These are phyloP conservation scores for Zygosaccharomyces rouxii DNA, from an alignment of 805 yeast species.

Conservation along the genomic window DNA sequence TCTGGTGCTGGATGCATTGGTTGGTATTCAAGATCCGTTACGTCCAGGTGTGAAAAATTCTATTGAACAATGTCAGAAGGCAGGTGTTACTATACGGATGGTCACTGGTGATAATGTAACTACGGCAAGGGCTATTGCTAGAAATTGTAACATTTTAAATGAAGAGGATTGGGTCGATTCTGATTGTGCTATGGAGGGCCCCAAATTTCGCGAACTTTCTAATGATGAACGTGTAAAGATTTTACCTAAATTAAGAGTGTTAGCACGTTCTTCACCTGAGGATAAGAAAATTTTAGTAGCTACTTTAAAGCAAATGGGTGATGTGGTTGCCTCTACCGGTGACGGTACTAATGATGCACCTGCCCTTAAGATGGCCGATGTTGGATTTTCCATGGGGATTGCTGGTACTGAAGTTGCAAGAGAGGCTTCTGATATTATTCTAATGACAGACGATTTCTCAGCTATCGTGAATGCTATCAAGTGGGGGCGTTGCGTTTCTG, in stretches of 20 bases:
- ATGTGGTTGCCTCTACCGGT: slow-evolving; percentile 98
- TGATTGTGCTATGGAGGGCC: slow-evolving; percentile 85
- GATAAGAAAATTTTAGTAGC: slow-evolving; percentile 87
- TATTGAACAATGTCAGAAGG: slow-evolving; percentile 75
- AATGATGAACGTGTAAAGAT: slow-evolving; percentile 50
- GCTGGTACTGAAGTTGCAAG: slow-evolving; percentile 98
- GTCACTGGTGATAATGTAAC: slow-evolving; percentile 94
- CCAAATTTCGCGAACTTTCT: slow-evolving; percentile 67
- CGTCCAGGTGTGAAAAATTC: slow-evolving; percentile 89
- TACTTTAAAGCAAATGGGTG: slow-evolving; percentile 71
- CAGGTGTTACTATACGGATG: slow-evolving; percentile 96
- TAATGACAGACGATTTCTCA: slow-evolving; percentile 91
- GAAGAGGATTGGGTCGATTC: slow-evolving; percentile 49
- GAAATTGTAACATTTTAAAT: slow-evolving; percentile 67
- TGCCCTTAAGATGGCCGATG: slow-evolving; percentile 92
- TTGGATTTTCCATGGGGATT: slow-evolving; percentile 98
- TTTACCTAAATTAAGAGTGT: slow-evolving; percentile 73
- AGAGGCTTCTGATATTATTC: slow-evolving; percentile 90
- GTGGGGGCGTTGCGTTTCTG: slow-evolving; percentile 97
- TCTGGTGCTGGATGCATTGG: slow-evolving; percentile 62
- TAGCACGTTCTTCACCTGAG: slow-evolving; percentile 95
- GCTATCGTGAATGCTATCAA: slow-evolving; percentile 95
- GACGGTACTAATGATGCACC: slow-evolving; percentile 99
- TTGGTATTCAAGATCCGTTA: slow-evolving; percentile 94
- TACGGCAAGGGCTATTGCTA: slow-evolving; percentile 90